These are phyloP conservation scores for Diaporthe citri DNA, from an alignment of 2,329 filamentous ascomycete genomes.

Conservation along the genomic window DNA sequence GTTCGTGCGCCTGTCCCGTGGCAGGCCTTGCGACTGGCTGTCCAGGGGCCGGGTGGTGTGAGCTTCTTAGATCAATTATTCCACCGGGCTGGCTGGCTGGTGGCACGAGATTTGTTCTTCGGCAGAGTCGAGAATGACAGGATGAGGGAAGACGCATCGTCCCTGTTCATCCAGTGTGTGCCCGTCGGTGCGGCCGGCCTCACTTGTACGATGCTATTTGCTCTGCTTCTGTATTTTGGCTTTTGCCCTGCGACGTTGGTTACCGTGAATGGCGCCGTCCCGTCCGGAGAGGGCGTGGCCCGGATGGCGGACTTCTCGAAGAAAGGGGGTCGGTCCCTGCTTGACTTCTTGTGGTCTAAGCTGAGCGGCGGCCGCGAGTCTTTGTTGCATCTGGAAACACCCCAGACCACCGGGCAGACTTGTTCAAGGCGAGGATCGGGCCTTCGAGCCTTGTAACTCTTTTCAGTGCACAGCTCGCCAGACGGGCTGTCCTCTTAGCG, in stretches of 20 bases:
- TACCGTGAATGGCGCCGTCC: not conserved
- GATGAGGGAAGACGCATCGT: not conserved
- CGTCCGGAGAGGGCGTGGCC: not conserved
- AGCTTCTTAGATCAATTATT: not conserved
- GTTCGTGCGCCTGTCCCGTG: constrained; percentile 4
- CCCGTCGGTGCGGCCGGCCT: not conserved
- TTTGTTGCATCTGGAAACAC: not conserved
- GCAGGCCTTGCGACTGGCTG: constrained; percentile 6
- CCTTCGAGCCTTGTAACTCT: not conserved
- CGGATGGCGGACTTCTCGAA: not conserved
- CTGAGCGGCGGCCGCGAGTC: not conserved
- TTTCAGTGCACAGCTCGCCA: not conserved
- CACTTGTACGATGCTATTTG: not conserved
- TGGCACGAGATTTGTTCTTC: not conserved
- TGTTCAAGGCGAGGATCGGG: not conserved
- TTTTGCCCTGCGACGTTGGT: not conserved
- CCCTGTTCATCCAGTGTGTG: not conserved
- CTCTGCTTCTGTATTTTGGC: not conserved
- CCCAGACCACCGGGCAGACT: not conserved
- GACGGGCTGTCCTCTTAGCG: not conserved
- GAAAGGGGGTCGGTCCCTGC: not conserved
- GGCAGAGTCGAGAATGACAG: not conserved
- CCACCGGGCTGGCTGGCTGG: not conserved
- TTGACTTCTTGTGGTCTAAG: not conserved
- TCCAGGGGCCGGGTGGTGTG: not conserved